A percentile compares a stretch with the other conserved stretches of the same genome.
phyloP scores from a whole-genome alignment of 148 eudicot genomes.

The Silene latifolia region DNA sequence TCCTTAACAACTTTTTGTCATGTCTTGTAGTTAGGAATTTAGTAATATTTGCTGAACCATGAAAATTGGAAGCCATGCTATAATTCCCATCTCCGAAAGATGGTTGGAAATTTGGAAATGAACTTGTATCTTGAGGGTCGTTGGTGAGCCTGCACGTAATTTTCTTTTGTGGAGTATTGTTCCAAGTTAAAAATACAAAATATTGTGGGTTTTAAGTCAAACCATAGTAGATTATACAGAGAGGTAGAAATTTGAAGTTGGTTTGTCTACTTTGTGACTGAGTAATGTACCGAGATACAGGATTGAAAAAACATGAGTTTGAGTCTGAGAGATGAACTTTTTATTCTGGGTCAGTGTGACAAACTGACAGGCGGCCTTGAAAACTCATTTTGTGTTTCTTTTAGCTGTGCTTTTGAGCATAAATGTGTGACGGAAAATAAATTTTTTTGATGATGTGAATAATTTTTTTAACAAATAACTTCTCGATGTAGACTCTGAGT shows the following conservation, averaged over 20 bases:
- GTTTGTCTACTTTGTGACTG: background rate
- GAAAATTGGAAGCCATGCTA: background rate
- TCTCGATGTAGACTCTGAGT: no score
- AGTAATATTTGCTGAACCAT: background rate
- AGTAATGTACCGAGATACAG: background rate
- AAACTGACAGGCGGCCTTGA: no score
- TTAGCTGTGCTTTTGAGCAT: no score
- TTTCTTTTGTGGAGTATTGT: no score
- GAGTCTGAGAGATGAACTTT: no score
- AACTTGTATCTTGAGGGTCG: background rate
- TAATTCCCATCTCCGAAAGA: background rate
- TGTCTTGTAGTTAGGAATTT: background rate
- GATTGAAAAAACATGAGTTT: no score
- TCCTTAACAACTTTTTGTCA: background rate
- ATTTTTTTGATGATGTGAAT: no score
- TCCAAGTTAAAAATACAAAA: no score
- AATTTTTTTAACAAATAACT: no score
- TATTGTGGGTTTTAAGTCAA: background rate
- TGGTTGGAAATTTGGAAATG: background rate
- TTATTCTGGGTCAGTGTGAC: no score
- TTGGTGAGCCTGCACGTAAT: background rate
- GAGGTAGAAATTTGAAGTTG: background rate
- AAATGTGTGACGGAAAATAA: no score
- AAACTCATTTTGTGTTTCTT: no score
- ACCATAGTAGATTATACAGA: background rate